Base-by-base conservation (phyloP, 2,329 filamentous ascomycete genomes). In the Epichloe brachyelytri region DNA sequence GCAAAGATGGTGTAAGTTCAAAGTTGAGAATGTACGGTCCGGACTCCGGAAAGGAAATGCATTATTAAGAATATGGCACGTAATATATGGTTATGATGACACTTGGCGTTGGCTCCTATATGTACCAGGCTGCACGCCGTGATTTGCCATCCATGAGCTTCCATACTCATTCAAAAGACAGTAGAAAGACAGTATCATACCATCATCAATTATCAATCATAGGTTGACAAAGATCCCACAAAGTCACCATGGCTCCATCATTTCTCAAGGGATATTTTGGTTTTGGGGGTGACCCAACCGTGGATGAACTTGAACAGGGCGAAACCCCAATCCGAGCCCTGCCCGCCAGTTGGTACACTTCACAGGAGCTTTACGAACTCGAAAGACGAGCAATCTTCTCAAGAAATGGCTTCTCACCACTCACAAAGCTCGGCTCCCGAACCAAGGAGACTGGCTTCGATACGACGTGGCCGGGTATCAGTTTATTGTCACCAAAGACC, bases 301-400 rank as follows among this genome's bases (percentile, higher is more conserved):
- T 55, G 14, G 56, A 60, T 48, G 55, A 62, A 26, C 55, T 54
- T 60, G 65, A 57, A 20, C 14, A 40, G 17, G 51, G 22, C 3
- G 59, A 58, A 43, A 40, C 38, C 34, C 51, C 63, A 14, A 51
- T 62, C 50, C 58, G 64, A 39, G 66, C 75, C 19, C 62, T 79
- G 1, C 76, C 76, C 2, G 68, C 48, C 6, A 72, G 71, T 12
- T 79, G 75, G 76, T 79, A 75, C 60, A 70, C 64, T 12, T 74
- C 71, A 4, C 62, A 65, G n/a, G 71, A 73, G 54, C 75, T 80
- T 67, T 79, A 76, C 56, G 70, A 79, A 58, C 72, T 80, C 1
- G 77, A 80, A 60, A 65, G 74, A 22, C 71, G 77, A 14, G 73
- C 76, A 43, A 75, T 79, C 59, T 80, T 79, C 61, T 80, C 39